Evolutionary conservation across 352 stramenopile species (phyloP), one percentile per base, ranked within the genome.

Genomic region (Globisporangium megalacanthum): DNA sequence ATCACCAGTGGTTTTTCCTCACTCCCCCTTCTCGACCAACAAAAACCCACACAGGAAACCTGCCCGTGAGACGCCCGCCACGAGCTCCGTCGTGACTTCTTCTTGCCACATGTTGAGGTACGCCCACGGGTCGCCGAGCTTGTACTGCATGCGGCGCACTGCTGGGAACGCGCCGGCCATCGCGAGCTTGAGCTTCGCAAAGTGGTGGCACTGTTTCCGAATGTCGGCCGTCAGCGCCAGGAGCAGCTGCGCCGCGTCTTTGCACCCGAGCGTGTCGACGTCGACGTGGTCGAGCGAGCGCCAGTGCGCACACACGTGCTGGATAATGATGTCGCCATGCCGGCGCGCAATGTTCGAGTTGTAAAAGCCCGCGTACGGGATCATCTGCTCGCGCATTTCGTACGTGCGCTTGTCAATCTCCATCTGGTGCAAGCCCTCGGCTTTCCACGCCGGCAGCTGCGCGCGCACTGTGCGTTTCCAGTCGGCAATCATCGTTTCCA

Each of bases 321-420:
- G 73, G 54, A 83, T 80, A 20, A 83, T 80, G 44, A 83, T 69
- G 54, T 83, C 73, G 14, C 73, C 71, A 33, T 83, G 73, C n/a
- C 73, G 69, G 25, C 73, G 66, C 11, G 73, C 69, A 29, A 83
- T 56, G 50, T 83, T 83, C 17, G 73, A 80, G 35, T 73, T 83
- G 60, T 80, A 79, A 60, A 73, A 83, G 22, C 73, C 73, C 37
- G 57, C 68, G 58, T 80, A 77, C n/a, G 73, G 73, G 54, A 83
- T 78, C 71, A 83, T 80, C 33, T 79, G 65, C 45, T 80, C 69
- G 41, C 73, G 52, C 71, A 83, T 78, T 56, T 77, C 73, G 69
- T 83, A 83, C 15, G 73, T 80, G 13, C 64, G 69, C 60, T 69
- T 65, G 49, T 83, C 73, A 55, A 83, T 83, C 64, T 78, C 73